Evolutionary conservation across 768 basidiomycete species (phyloP), one percentile per base, ranked within the genome.

Genomic region (Russula griseocarnosa): DNA sequence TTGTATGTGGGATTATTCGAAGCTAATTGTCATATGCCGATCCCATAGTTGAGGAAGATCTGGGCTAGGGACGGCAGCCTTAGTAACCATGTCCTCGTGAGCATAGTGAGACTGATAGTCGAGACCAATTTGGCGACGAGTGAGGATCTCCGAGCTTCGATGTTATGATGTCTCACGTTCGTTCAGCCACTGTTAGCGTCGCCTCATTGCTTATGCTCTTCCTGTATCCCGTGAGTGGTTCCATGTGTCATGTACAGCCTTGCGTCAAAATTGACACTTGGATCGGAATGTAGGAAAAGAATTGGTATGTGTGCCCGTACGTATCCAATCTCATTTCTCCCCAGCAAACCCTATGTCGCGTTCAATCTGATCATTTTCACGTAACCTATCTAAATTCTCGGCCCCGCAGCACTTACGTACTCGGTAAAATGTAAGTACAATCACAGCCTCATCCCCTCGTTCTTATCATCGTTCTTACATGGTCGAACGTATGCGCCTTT

Each of bases 111-210:
- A 4, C 28, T 73, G 49, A 70, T 69, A 1, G 51, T 73, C 20
- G 71, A 73, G 61, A 68, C 72, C 1, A 72, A 71, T 55, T 14
- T 63, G 3, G 53, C 69, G 63, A 24, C 67, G 50, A 47, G 67
- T 66, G 24, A 34, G 53, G 22, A 30, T 18, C 16, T 32, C 4
- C 40, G 28, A 4, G n/a, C 7, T 5, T 26, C 10, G 13, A 24
- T 20, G 18, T 26, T 8, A 42, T n/a, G 16, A 38, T 42, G 18
- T 24, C 56, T 34, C 26, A 49, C 20, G 22, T 44, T 36, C 18
- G 10, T 50, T 24, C 5, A 64, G 58, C 63, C 10, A 32, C 53
- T 3, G 46, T 34, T 0, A n/a, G 58, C 4, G 10, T 64, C 8
- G 16, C 38, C 8, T 22, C 58, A 16, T 22, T 55, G 8, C n/a